Percentiles rank a stretch among this genome's conserved stretches.
Evolutionary conservation across 1,139 yeast species (phyloP).

Genomic region (Sugiyamaella xylanicola): DNA sequence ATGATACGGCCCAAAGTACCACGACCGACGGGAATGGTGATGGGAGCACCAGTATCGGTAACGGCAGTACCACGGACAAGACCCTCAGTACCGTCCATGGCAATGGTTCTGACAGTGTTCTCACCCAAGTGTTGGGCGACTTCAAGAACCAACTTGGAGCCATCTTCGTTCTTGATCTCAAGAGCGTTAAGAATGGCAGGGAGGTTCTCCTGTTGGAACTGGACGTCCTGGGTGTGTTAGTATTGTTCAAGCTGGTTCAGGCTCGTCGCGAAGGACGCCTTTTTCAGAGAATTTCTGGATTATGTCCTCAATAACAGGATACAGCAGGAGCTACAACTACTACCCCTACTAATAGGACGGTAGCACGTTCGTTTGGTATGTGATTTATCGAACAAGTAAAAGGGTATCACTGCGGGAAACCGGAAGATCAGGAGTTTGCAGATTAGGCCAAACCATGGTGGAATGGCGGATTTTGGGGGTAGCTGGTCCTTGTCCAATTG

Average conservation of each 20-base stretch:
- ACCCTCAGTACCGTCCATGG: slow-evolving; percentile 99
- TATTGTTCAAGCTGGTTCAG: too few species aligned
- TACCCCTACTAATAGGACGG: too few species aligned
- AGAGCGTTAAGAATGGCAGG: slow-evolving; percentile 98
- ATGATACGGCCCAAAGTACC: slow-evolving; percentile 98
- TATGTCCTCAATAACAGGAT: too few species aligned
- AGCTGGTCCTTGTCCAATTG: too few species aligned
- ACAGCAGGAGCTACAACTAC: too few species aligned
- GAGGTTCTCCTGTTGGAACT: slow-evolving; percentile 94
- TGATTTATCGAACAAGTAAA: neutral
- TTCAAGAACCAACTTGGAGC: slow-evolving; percentile 82
- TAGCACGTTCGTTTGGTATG: too few species aligned
- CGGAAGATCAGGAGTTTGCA: too few species aligned
- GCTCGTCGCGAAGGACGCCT: too few species aligned
- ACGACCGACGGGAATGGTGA: slow-evolving; percentile 98
- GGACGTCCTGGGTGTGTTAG: slow-evolving; percentile 61
- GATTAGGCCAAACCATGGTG: too few species aligned
- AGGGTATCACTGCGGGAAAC: too few species aligned
- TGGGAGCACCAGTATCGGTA: slow-evolving; percentile 95
- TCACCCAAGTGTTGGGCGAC: slow-evolving; percentile 99
- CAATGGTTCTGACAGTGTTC: slow-evolving; percentile 99
- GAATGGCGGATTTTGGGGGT: too few species aligned
- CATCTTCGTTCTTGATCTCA: slow-evolving; percentile 69
- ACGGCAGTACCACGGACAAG: slow-evolving; percentile 96
- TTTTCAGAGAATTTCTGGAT: too few species aligned